phyloP scores from a whole-genome alignment of 2,329 filamentous ascomycete genomes.

The Metarhizium album region DNA sequence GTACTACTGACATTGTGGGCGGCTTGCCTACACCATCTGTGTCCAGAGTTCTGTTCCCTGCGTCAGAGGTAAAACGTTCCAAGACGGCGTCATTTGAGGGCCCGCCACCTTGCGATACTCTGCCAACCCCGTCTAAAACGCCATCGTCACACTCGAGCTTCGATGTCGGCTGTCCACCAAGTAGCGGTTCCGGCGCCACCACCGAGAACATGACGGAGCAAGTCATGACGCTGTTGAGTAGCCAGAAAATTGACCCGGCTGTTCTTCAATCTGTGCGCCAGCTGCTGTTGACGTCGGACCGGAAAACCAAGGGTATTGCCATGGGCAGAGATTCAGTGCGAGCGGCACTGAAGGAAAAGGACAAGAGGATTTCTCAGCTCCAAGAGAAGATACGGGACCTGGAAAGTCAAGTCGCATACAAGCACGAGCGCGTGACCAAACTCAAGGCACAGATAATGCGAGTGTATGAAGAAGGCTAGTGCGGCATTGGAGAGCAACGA shows the following conservation, averaged over 20 bases:
- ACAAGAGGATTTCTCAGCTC: slow-evolving; percentile 31
- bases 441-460: slow-evolving; percentile 28
- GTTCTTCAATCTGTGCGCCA: slow-evolving; percentile 27
- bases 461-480: slow-evolving; percentile 22
- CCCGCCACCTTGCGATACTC: not conserved
- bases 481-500: not conserved
- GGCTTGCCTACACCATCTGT: slow-evolving; percentile 25
- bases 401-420: slow-evolving; percentile 25
- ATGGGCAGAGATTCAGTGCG: slow-evolving; percentile 56
- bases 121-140: slow-evolving; percentile 1
- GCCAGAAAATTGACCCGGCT: slow-evolving; percentile 27
- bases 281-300: slow-evolving; percentile 43
- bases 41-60: slow-evolving; percentile 25
- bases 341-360: slow-evolving; percentile 50
- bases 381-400: slow-evolving; percentile 26
- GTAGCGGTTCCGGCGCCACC: slow-evolving; percentile 8
- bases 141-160: not conserved
- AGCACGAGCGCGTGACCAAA: slow-evolving; percentile 24
- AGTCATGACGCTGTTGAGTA: slow-evolving; percentile 38
- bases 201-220: slow-evolving; percentile 30
- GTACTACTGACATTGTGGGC: slow-evolving; percentile 11
- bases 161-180: slow-evolving; percentile 5
- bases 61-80: slow-evolving; percentile 17
- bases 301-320: slow-evolving; percentile 48
- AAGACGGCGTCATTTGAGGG: slow-evolving; percentile 24